These are phyloP conservation scores for Acacia acuminata DNA, from an alignment of 306 rosid genomes.

Conservation along the genomic window DNA sequence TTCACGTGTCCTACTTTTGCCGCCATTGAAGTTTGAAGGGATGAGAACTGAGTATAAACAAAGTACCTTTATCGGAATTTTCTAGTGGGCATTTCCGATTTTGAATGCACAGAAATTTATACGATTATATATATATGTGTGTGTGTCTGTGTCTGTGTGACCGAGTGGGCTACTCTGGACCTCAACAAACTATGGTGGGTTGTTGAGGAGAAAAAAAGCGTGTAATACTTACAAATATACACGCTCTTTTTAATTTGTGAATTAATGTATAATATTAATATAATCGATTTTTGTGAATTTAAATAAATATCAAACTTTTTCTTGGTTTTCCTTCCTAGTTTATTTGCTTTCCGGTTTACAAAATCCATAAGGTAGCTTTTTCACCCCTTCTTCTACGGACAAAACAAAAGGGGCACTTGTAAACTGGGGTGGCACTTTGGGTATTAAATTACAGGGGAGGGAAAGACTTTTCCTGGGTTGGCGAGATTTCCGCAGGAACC, in stretches of 20 bases:
- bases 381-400: too few relatives aligned
- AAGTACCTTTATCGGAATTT: conserved; percentile 37
- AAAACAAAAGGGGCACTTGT: neutral
- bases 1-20: conserved; percentile 21
- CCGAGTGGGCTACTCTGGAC: conserved; percentile 20
- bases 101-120: neutral
- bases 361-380: neutral
- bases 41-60: conserved; percentile 25
- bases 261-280: too few relatives aligned
- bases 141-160: neutral
- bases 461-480: neutral
- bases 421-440: neutral
- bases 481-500: neutral
- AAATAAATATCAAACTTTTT: neutral
- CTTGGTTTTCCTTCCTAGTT: neutral
- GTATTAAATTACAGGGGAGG: neutral
- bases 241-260: too few relatives aligned
- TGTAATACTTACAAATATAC: too few relatives aligned
- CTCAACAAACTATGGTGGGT: conserved; percentile 20
- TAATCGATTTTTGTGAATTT: neutral
- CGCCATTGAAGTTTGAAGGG: conserved; percentile 36
- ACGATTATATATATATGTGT: neutral
- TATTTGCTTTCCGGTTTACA: too few relatives aligned
- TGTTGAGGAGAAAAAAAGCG: neutral
- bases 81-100: conserved; percentile 29